Evolutionary conservation across 2,329 filamentous ascomycete species (phyloP).

Genomic region (Chaetomiaceae sp.): DNA sequence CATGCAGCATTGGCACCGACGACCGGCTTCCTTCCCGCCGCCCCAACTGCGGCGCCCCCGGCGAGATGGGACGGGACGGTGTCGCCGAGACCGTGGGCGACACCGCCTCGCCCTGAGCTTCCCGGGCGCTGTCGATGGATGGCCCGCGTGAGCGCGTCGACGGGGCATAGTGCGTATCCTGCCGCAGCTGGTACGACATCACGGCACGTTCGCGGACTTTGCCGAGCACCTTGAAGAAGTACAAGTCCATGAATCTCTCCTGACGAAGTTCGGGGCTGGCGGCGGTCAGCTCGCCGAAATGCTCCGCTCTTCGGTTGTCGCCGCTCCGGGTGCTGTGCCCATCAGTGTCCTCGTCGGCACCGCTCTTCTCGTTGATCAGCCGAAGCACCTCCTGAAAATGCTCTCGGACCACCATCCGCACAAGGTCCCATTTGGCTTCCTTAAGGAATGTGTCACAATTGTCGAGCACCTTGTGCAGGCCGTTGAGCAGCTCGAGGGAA

Average conservation of each 20-base stretch:
- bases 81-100: conserved; percentile 7
- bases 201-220: conserved; percentile 34
- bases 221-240: conserved; percentile 41
- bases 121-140: conserved; percentile 13
- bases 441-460: conserved; percentile 39
- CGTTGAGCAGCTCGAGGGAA: conserved; percentile 33
- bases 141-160: conserved; percentile 15
- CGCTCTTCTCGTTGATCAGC: conserved; percentile 36
- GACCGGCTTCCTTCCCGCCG: conserved; percentile 9
- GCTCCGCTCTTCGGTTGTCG: conserved; percentile 6
- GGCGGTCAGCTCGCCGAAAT: conserved; percentile 42
- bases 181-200: conserved; percentile 23
- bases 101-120: background rate
- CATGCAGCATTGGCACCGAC: conserved; percentile 12
- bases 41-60: conserved; percentile 1
- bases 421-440: conserved; percentile 29
- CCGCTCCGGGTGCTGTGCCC: conserved; percentile 11
- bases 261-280: conserved; percentile 45
- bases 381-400: conserved; percentile 44
- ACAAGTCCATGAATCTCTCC: conserved; percentile 45
- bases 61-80: conserved; percentile 1
- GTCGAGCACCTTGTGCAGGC: conserved; percentile 37
- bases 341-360: conserved; percentile 14
- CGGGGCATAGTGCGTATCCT: conserved; percentile 22
- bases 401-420: conserved; percentile 42